These are phyloP conservation scores for Pichia cactophila DNA, from an alignment of 1,139 yeast species.

Conservation along the genomic window DNA sequence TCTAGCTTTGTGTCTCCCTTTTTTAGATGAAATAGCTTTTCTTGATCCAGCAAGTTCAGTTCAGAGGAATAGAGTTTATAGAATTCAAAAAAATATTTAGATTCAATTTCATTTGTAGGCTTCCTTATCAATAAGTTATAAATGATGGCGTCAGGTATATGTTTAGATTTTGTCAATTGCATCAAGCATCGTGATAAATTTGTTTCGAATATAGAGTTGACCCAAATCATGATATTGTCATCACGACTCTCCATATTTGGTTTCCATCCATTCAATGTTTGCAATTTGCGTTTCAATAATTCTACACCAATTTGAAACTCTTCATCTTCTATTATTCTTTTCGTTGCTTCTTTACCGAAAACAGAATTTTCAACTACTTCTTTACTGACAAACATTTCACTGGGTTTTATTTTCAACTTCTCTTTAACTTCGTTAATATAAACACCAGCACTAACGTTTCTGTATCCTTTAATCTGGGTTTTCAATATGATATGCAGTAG, in stretches of 20 bases:
- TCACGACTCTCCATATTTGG: constrained; percentile 14
- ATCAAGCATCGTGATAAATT: constrained; percentile 19
- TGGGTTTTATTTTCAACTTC: constrained; percentile 8
- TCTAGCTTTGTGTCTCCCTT: constrained; percentile 16
- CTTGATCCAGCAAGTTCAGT: constrained; percentile 23
- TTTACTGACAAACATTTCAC: constrained; percentile 9
- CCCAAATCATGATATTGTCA: constrained; percentile 24
- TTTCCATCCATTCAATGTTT: constrained; percentile 18
- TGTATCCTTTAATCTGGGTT: constrained; percentile 37
- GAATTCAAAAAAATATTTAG: constrained; percentile 20
- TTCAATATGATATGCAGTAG: constrained; percentile 45
- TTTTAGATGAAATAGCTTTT: constrained; percentile 19
- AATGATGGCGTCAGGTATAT: constrained; percentile 23
- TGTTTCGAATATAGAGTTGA: constrained; percentile 25
- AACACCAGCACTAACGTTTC: constrained; percentile 22
- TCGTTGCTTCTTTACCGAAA: constrained; percentile 8
- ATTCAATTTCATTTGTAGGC: constrained; percentile 26
- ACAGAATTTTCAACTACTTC: constrained; percentile 6
- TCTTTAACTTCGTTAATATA: constrained; percentile 1
- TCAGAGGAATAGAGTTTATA: constrained; percentile 17
- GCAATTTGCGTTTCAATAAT: constrained; percentile 20
- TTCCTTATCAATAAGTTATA: constrained; percentile 26
- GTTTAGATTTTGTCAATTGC: constrained; percentile 27
- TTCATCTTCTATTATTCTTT: constrained; percentile 7
- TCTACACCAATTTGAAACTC: constrained; percentile 13